phyloP scores from a whole-genome alignment of 2,329 filamentous ascomycete species.

The Geosmithia flava region DNA sequence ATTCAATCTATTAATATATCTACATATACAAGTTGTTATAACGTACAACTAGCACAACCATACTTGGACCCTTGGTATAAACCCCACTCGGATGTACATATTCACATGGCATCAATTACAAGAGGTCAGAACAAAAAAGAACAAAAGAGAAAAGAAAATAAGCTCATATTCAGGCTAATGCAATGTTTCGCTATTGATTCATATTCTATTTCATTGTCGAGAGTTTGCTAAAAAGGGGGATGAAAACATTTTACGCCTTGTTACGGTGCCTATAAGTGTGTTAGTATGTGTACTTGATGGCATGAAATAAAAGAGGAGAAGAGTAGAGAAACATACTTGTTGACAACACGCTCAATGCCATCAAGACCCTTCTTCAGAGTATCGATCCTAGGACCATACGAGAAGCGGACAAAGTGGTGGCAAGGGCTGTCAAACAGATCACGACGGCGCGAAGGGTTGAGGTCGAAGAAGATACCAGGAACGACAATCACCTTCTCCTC shows the following conservation, averaged over 20 bases:
- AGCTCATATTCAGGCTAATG: too few species aligned
- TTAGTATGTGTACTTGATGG: neutral
- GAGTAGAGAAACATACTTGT: constrained; percentile 36
- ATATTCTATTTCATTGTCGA: neutral
- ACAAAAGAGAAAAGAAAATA: neutral
- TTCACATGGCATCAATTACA: too few species aligned
- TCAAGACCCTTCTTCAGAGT: constrained; percentile 67
- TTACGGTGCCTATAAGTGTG: neutral
- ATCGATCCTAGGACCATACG: constrained; percentile 75
- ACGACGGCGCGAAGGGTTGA: constrained; percentile 80
- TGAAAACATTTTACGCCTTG: neutral
- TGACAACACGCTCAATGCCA: constrained; percentile 72
- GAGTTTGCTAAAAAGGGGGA: neutral
- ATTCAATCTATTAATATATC: too few species aligned
- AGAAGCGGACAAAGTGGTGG: constrained; percentile 80
- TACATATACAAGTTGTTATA: too few species aligned
- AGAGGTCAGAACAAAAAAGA: too few species aligned
- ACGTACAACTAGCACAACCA: too few species aligned
- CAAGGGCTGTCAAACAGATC: constrained; percentile 92
- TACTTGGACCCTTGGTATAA: too few species aligned
- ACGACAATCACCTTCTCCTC: constrained; percentile 94
- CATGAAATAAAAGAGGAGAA: neutral
- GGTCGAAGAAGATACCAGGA: constrained; percentile 93
- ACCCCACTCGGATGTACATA: too few species aligned
- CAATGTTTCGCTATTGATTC: too few species aligned